Base-by-base conservation (phyloP, 2,329 filamentous ascomycete species). In the Exophiala oligosperma region DNA sequence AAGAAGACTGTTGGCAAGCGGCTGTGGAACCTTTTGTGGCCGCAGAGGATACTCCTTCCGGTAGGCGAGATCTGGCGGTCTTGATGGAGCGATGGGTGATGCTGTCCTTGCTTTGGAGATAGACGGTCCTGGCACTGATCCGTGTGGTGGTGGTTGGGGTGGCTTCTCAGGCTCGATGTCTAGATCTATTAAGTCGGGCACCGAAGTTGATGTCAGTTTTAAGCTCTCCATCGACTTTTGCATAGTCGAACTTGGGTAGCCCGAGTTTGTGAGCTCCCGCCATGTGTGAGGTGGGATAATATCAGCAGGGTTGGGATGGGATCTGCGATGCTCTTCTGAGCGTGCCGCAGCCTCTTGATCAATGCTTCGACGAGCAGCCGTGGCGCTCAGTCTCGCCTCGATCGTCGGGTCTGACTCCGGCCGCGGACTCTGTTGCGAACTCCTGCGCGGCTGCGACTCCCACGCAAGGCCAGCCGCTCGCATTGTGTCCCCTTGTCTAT, bases 401-500 rank as follows among this genome's bases (percentile, higher is more conserved):
- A 67, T 67, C 8, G 65, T 64, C 11, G 64, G 61, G 47, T 66
- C 65, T 21, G 56, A 60, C 8, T 63, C 62, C 14, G 62, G 62
- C 49, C 64, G 54, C 14, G 40, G 48, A 44, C 28, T 49, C 7
- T 47, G 38, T n/a, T 56, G 44, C 11, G 57, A 57, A 12, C 46
- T 61, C 43, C 43, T 53, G n/a, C 55, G 54, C 68, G 67, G 74
- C 28, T 60, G 57, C 7, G 58, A 70, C 61, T 76, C 66, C 84
- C 84, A 88, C n/a, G 84, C 84, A 58, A 86, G 77, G 2, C 83
- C 84, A 2, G 85, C 85, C 2, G 85, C 85, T 66, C 82, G 84
- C 17, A 84, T 82, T 21, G 84, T 84, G 57, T 82, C 81, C 38
- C 80, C 77, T n/a, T 78, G 79, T 32, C 76, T 74, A 49, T 72